Conservation (phyloP, 371 early-diverging fungal species). For the Circinella minor region DNA sequence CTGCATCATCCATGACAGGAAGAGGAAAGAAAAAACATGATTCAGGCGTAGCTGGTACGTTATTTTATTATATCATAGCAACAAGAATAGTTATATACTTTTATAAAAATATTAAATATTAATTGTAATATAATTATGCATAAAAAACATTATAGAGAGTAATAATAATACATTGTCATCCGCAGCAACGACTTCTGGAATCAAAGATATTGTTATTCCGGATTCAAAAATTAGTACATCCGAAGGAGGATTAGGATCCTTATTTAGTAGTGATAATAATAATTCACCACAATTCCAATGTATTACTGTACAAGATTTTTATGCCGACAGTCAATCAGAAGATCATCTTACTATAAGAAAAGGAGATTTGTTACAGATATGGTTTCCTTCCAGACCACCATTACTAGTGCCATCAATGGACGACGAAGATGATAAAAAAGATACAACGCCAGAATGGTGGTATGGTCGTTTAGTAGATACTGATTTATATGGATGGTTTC, state of each 20-base stretch:
- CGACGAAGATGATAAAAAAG: too few relatives aligned
- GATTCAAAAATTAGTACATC: background rate
- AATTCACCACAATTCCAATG: background rate
- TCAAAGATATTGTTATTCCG: background rate
- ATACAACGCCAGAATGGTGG: background rate
- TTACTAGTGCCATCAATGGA: background rate
- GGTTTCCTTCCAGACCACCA: constrained; percentile 3
- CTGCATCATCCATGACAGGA: background rate
- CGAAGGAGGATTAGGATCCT: background rate
- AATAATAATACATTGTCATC: background rate
- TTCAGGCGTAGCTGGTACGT: constrained; percentile 3
- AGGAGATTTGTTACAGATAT: background rate
- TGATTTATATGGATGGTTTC: constrained; percentile 2
- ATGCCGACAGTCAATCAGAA: background rate
- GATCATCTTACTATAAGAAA: constrained; percentile 1
- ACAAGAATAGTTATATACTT: background rate
- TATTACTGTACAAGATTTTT: background rate
- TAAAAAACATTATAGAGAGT: background rate
- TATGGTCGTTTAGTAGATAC: background rate
- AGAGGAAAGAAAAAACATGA: background rate
- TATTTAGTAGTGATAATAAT: background rate
- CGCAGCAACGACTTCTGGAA: background rate
- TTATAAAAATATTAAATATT: background rate
- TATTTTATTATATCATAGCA: background rate
- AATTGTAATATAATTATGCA: too few relatives aligned